A percentile compares a stretch with the other conserved stretches of the same genome.
Conservation (phyloP, 495 filamentous ascomycete genomes). For the Neurospora sp. region DNA sequence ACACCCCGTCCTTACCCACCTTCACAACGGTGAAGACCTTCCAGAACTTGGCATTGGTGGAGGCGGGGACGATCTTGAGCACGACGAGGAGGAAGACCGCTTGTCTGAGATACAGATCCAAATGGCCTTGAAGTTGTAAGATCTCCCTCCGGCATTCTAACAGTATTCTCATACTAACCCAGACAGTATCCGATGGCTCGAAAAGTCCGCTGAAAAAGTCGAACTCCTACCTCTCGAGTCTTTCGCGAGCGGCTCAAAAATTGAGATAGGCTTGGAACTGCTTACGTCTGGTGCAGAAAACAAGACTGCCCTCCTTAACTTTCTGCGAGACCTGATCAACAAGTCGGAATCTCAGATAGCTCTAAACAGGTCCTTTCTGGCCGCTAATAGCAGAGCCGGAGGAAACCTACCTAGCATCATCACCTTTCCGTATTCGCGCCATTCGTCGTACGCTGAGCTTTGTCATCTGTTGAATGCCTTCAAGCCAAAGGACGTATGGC, state of each 20-base stretch:
- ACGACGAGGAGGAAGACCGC: constrained; percentile 54
- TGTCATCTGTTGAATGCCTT: constrained; percentile 60
- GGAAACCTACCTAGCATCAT: constrained; percentile 32
- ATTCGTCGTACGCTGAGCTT: constrained; percentile 78
- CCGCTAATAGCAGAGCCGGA: neutral
- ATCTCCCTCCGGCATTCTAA: too few relatives aligned
- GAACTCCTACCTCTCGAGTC: constrained; percentile 15
- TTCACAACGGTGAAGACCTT: constrained; percentile 46
- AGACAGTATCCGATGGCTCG: constrained; percentile 11
- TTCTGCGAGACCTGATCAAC: constrained; percentile 21
- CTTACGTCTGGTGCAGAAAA: constrained; percentile 13
- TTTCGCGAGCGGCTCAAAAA: constrained; percentile 17
- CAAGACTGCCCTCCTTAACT: constrained; percentile 13
- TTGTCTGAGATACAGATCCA: constrained; percentile 34
- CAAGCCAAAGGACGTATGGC: constrained; percentile 66
- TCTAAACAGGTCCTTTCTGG: neutral
- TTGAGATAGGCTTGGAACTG: constrained; percentile 24
- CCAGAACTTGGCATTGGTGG: constrained; percentile 69
- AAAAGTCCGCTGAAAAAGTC: constrained; percentile 13
- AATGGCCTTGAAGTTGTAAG: constrained; percentile 40
- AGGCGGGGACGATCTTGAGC: constrained; percentile 64
- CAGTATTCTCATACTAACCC: neutral
- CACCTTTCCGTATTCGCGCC: constrained; percentile 77
- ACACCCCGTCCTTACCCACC: constrained; percentile 58
- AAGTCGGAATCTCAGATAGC: constrained; percentile 13